Conservation (phyloP, 2,329 filamentous ascomycete species). For the Pleurostoma richardsiae region DNA sequence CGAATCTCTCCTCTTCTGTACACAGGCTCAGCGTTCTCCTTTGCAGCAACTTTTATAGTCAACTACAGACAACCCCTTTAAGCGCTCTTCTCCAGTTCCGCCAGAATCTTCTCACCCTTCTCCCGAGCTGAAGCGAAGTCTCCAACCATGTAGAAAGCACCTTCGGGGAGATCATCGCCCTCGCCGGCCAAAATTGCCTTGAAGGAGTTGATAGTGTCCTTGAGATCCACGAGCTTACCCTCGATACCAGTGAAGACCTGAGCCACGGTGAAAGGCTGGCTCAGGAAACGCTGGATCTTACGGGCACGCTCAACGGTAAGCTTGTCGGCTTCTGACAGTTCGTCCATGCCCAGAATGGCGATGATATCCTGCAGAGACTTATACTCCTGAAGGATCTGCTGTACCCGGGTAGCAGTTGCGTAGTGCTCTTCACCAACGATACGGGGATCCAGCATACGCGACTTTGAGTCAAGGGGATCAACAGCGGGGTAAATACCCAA, state of each 20-base stretch:
- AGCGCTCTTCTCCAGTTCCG: constrained; percentile 69
- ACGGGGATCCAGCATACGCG: constrained; percentile 98
- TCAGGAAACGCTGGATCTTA: constrained; percentile 99
- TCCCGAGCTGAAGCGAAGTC: constrained; percentile 86
- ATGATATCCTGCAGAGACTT: constrained; percentile 99
- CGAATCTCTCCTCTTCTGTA: constrained; percentile 53
- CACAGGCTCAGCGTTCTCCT: constrained; percentile 39
- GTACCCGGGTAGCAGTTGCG: constrained; percentile 86
- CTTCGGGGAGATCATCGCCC: constrained; percentile 92
- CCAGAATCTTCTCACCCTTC: constrained; percentile 99
- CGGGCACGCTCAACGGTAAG: constrained; percentile 99
- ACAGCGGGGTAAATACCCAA: constrained; percentile 99
- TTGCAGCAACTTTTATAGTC: constrained; percentile 22
- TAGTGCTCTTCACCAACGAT: constrained; percentile 98
- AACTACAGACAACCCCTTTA: constrained; percentile 27
- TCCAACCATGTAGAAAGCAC: constrained; percentile 97
- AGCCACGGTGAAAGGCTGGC: constrained; percentile 91
- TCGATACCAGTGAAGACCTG: constrained; percentile 88
- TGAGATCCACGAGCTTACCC: constrained; percentile 94
- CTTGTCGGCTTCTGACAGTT: constrained; percentile 98
- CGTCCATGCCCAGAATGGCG: constrained; percentile 99
- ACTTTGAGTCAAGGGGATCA: constrained; percentile 99
- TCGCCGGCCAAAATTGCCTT: constrained; percentile 95
- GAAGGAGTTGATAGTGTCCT: constrained; percentile 97
- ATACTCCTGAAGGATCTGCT: constrained; percentile 99